These are phyloP conservation scores for Hydnomerulius pinastri DNA, from an alignment of 768 basidiomycete species.

Conservation along the genomic window DNA sequence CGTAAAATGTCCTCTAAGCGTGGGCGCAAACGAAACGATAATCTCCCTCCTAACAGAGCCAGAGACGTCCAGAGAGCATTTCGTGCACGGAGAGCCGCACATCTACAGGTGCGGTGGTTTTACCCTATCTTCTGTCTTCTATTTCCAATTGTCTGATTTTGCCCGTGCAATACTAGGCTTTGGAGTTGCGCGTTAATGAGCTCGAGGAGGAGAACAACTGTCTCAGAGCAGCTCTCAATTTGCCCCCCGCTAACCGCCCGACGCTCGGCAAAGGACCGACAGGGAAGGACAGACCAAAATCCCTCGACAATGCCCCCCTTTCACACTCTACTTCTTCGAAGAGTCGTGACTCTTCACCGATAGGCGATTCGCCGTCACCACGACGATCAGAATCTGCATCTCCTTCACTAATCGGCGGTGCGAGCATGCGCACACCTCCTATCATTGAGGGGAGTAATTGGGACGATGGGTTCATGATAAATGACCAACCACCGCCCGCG, in stretches of 20 bases:
- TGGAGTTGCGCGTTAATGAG: slow-evolving; percentile 79
- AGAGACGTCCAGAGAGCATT: slow-evolving; percentile 90
- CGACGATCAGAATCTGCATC: slow-evolving; percentile 38
- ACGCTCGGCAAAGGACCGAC: slow-evolving; percentile 84
- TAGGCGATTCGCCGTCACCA: slow-evolving; percentile 49
- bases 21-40: slow-evolving; percentile 76
- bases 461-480: slow-evolving; percentile 58
- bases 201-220: slow-evolving; percentile 82
- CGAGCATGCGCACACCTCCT: slow-evolving; percentile 39
- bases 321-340: slow-evolving; percentile 46
- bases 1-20: slow-evolving; percentile 78
- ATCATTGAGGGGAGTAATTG: slow-evolving; percentile 54
- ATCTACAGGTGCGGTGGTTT: slow-evolving; percentile 64
- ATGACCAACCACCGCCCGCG: slow-evolving; percentile 39
- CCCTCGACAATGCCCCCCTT: slow-evolving; percentile 36
- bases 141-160: slow-evolving; percentile 43
- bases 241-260: slow-evolving; percentile 73
- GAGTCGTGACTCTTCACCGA: slow-evolving; percentile 68
- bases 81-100: slow-evolving; percentile 84
- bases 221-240: slow-evolving; percentile 68
- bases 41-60: slow-evolving; percentile 67
- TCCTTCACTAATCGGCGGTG: slow-evolving; percentile 33
- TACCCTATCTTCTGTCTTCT: slow-evolving; percentile 31
- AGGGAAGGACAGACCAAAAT: slow-evolving; percentile 78
- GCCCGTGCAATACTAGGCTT: slow-evolving; percentile 50